Evolutionary conservation across 306 rosid species (phyloP).

Genomic region (Pyrus pyrifolia): DNA sequence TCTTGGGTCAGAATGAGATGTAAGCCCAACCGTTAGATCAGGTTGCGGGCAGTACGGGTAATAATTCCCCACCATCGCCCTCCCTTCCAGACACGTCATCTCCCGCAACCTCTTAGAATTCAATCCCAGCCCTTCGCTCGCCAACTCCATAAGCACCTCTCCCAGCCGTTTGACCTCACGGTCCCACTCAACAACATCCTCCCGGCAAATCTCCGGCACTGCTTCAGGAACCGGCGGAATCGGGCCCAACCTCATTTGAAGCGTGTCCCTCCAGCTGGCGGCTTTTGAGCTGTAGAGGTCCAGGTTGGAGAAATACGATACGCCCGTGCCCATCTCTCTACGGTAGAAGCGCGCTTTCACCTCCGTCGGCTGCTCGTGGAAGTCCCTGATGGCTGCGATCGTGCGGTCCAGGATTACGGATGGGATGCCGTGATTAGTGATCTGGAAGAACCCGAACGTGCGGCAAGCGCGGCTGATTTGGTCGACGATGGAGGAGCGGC

Average conservation of each 20-base stretch:
- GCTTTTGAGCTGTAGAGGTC: slow-evolving; percentile 35
- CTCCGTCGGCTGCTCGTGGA: slow-evolving; percentile 36
- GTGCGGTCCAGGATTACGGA: slow-evolving; percentile 8
- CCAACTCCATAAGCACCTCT: slow-evolving; percentile 15
- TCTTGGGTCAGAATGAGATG: slow-evolving; percentile 76
- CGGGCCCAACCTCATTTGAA: slow-evolving; percentile 42
- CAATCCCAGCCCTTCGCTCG: slow-evolving; percentile 45
- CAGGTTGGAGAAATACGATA: slow-evolving; percentile 28
- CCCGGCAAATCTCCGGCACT: slow-evolving; percentile 53
- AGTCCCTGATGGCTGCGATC: slow-evolving; percentile 23
- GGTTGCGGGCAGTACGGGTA: slow-evolving; percentile 40
- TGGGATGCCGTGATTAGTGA: slow-evolving; percentile 36
- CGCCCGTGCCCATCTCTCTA: slow-evolving; percentile 16
- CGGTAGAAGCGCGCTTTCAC: slow-evolving; percentile 8
- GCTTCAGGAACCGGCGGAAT: not conserved
- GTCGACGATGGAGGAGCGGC: slow-evolving; percentile 19
- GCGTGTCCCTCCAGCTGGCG: slow-evolving; percentile 80
- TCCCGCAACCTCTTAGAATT: slow-evolving; percentile 15
- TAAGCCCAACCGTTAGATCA: slow-evolving; percentile 54
- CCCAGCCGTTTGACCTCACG: slow-evolving; percentile 44
- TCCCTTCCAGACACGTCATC: slow-evolving; percentile 25
- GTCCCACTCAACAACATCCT: slow-evolving; percentile 39
- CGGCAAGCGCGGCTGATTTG: slow-evolving; percentile 27
- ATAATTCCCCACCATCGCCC: slow-evolving; percentile 32
- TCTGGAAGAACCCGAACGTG: slow-evolving; percentile 37